Base-by-base conservation (phyloP, 2,329 filamentous ascomycete genomes). In the Penicillium crustosum region DNA sequence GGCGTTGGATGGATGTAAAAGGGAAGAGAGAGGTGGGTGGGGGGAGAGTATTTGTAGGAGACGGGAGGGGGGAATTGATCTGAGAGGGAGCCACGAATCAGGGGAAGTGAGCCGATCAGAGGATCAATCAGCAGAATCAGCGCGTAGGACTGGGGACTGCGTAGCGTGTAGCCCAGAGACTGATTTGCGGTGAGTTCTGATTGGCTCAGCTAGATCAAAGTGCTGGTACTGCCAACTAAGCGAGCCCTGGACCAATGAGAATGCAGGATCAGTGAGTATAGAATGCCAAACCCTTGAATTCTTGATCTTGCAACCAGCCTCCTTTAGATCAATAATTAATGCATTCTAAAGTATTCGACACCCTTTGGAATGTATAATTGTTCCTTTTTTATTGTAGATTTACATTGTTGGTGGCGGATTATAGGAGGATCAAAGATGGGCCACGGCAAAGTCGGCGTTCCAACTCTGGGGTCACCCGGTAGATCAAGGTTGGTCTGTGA, bases 1-100 rank as follows among this genome's bases (percentile, higher is more conserved):
- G 68, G 59, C 64, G 62, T 63, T 53, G 59, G 63, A 54, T 68
- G 68, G 70, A 68, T 72, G 70, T 58, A 70, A 66, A 71, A 74
- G 70, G 66, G 68, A 74, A 70, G 70, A 67, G 70, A 67, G 63
- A 66, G 62, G 66, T 54, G 72, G 70, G 74, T 73, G 72, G 72
- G 74, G 74, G 73, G 64, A 68, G 67, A 58, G 75, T 76, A 77
- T 75, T 75, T 74, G 72, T 73, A 76, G 69, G 65, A 66, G 66
- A 59, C 67, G 66, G 70, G 62, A 58, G 61, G 62, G 65, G 65
- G 67, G 68, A 66, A 60, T 68, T 76, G 72, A 75, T 76, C 71
- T 74, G 66, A 65, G 61, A 61, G 60, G 41, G 45, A 53, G 38
- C 25, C 36, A 48, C 65, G 51, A 67, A 67, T 67, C 60, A 67